Evolutionary conservation across 495 filamentous ascomycete species (phyloP), one percentile per base, ranked within the genome.

Genomic region (Jackrogersella minutella): DNA sequence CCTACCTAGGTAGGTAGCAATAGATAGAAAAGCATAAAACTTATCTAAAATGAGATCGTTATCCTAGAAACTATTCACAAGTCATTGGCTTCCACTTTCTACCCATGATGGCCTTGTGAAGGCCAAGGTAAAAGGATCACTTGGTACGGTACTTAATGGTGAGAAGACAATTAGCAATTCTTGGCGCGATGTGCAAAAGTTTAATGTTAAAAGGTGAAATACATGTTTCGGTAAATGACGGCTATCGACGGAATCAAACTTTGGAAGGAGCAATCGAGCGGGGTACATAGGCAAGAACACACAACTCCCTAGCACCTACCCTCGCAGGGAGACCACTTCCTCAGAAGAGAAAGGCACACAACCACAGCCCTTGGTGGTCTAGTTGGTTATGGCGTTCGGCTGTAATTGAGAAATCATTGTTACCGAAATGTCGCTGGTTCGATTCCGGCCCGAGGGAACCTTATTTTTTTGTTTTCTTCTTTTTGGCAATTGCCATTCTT

Each of bases 341-440:
- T 65, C 37, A 21, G 39, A 39, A 24, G 36, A 58, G 33, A 43
- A 59, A 39, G 46, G 37, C 41, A 26, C 9, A 33, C n/a, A 52
- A 37, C 57, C 44, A 34, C 16, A 14, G 3, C 66, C 66, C 66
- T 69, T 69, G 66, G 66, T 69, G 61, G 66, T 69, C 47, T 66
- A 71, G 74, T 58, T 79, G 78, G 72, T 72, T 66, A 64, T 55
- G 43, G 41, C 61, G 31, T 60, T 66, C 62, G 46, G 57, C 60
- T 65, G 66, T 65, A 70, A 66, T 64, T 62, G 54, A 9, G 57
- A 44, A 10, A 28, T 33, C 40, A 62, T 72, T 69, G 56, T 63
- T 62, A 68, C 61, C 57, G 69, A 66, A 72, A 69, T 64, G 62
- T 66, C 60, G 61, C 49, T 58, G 53, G 47, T 50, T 63, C 58